Evolutionary conservation across 164 flowering plant species (phyloP), one percentile per base, ranked within the genome.

Genomic region (Aristolochia contorta): DNA sequence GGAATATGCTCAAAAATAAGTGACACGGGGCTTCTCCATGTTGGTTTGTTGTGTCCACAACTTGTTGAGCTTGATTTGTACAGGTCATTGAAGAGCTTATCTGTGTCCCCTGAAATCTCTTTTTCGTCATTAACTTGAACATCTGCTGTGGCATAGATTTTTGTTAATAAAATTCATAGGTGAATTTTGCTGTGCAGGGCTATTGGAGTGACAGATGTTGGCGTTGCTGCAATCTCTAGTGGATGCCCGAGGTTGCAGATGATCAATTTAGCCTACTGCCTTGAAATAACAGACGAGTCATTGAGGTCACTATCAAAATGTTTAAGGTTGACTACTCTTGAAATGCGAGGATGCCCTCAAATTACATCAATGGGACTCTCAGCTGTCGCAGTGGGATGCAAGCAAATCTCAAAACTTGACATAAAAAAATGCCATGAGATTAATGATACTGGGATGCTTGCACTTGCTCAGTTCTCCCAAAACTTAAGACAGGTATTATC

Each of bases 21-120:
- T 14, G 87, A 86, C 61, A 64, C 75, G 62, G 94, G 97, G 67
- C 79, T 89, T 58, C 58, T 66, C 16, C 74, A 77, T 49, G 70
- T 91, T 50, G 94, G 87, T 61, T 65, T 46, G 62, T 16, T 65
- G 60, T 91, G 97, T 71, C 67, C 84, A 24, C 79, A 80, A 59
- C 84, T 91, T 63, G 53, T 43, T 43, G 96, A 91, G 81, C 81
- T 91, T n/a, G 97, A 91, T 68, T 71, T 89, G 60, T 91, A 91
- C 86, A 91, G 97, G 97, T 90, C 54, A 58, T 76, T 61, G 20
- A 46, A 33, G 46, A 56, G 37, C 57, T 60, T 50, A 50, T 37
- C n/a, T n/a, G n/a, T 27, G 30, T 27, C 30, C 5, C 30, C 30
- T 37, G 43, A 37, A 6, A 37, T 37, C 43, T 37, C 43, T 10